phyloP scores from a whole-genome alignment of 2,329 filamentous ascomycete species.

The Epichloe sp. region DNA sequence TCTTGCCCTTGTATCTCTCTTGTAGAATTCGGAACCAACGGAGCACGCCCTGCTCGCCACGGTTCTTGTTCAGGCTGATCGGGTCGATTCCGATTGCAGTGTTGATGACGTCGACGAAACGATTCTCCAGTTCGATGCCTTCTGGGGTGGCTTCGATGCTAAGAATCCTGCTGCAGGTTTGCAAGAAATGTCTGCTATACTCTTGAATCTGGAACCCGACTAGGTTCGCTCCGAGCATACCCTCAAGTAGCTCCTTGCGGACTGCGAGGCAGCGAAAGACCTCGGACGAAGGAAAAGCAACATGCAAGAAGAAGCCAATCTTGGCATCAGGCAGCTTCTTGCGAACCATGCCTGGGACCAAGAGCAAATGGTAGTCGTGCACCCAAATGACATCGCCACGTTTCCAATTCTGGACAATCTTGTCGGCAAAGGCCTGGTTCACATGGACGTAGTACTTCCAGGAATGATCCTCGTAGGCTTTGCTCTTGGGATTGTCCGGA shows the following conservation, averaged over 20 bases:
- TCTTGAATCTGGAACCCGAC: slow-evolving; percentile 90
- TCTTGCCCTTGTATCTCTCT: slow-evolving; percentile 77
- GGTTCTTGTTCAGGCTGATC: slow-evolving; percentile 55
- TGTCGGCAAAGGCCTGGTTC: slow-evolving; percentile 86
- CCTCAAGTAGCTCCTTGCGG: slow-evolving; percentile 75
- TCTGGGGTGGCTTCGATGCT: slow-evolving; percentile 82
- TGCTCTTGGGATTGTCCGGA: slow-evolving; percentile 94
- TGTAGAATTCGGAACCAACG: slow-evolving; percentile 70
- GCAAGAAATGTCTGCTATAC: slow-evolving; percentile 86
- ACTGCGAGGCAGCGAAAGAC: slow-evolving; percentile 87
- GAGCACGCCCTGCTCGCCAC: slow-evolving; percentile 58
- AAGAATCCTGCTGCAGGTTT: slow-evolving; percentile 85
- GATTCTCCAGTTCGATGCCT: slow-evolving; percentile 80
- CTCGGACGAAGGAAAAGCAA: slow-evolving; percentile 90
- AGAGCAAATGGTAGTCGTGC: slow-evolving; percentile 85
- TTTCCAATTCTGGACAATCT: slow-evolving; percentile 87
- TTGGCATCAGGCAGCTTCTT: slow-evolving; percentile 84
- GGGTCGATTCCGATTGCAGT: slow-evolving; percentile 88
- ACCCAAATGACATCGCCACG: slow-evolving; percentile 87
- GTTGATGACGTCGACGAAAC: slow-evolving; percentile 79
- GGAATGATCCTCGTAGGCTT: slow-evolving; percentile 93
- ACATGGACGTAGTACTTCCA: slow-evolving; percentile 90
- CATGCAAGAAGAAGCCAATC: slow-evolving; percentile 92
- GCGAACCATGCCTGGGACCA: slow-evolving; percentile 81
- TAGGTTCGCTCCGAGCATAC: slow-evolving; percentile 84